Evolutionary conservation across 768 basidiomycete genomes (phyloP).

Genomic region (Rhodotorula diobovata): DNA sequence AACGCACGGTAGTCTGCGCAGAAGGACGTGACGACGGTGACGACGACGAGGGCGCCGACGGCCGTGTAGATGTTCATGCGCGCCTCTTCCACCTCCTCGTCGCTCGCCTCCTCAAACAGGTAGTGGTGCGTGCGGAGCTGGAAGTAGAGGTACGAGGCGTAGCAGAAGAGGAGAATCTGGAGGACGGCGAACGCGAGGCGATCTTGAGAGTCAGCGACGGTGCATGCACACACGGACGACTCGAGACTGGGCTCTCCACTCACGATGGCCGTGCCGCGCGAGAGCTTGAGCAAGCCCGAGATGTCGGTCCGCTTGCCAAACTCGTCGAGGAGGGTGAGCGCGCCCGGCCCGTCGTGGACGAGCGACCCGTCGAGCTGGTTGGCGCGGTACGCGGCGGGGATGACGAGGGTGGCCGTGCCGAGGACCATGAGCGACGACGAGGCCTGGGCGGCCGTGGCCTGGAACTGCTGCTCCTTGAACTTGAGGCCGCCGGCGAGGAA

Average conservation of each 20-base stretch:
- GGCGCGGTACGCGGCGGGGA: conserved; percentile 73
- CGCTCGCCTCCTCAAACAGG: conserved; percentile 56
- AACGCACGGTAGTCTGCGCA: conserved; percentile 78
- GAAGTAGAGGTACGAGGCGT: conserved; percentile 64
- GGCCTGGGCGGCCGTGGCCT: conserved; percentile 81
- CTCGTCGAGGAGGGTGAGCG: conserved; percentile 40
- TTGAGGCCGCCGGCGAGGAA: conserved; percentile 76
- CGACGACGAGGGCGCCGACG: conserved; percentile 58
- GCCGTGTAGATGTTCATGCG: conserved; percentile 71
- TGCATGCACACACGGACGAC: too few relatives aligned
- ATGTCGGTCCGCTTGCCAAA: conserved; percentile 50
- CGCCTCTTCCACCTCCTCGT: conserved; percentile 51
- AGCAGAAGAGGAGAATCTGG: conserved; percentile 60
- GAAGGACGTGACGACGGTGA: conserved; percentile 78
- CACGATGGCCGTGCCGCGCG: conserved; percentile 72
- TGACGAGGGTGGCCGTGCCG: conserved; percentile 79
- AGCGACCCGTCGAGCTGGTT: conserved; percentile 27
- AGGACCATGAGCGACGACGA: conserved; percentile 56
- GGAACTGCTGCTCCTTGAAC: conserved; percentile 66
- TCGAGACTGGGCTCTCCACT: not conserved
- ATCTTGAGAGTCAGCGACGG: not conserved
- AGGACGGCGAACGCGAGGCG: not conserved
- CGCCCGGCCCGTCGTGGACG: not conserved
- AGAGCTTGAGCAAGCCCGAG: conserved; percentile 60
- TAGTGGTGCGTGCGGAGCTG: conserved; percentile 71